These are phyloP conservation scores for Arthroderma sp. DNA, from an alignment of 2,329 filamentous ascomycete genomes.

Conservation along the genomic window DNA sequence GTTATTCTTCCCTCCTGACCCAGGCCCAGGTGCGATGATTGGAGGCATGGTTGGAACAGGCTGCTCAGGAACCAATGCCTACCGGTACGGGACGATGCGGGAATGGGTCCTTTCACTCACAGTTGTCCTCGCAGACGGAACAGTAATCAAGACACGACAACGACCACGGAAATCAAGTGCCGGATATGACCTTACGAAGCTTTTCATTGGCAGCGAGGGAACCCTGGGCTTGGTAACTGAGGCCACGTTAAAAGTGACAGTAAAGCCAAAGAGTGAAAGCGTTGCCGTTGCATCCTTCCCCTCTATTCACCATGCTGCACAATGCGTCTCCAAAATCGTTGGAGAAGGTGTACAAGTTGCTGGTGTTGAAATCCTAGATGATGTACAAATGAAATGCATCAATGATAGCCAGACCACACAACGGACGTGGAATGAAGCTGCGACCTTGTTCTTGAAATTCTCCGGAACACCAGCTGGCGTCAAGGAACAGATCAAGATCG, in stretches of 20 bases:
- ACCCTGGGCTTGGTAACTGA: slow-evolving; percentile 86
- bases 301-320: slow-evolving; percentile 55
- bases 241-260: slow-evolving; percentile 74
- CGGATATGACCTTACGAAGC: slow-evolving; percentile 78
- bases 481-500: slow-evolving; percentile 49
- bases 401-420: slow-evolving; percentile 38
- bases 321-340: slow-evolving; percentile 70
- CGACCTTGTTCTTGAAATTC: slow-evolving; percentile 67
- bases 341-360: slow-evolving; percentile 70
- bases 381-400: slow-evolving; percentile 70
- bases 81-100: slow-evolving; percentile 86
- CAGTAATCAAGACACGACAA: slow-evolving; percentile 77
- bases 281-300: slow-evolving; percentile 64
- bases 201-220: slow-evolving; percentile 84
- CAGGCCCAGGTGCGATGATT: slow-evolving; percentile 83
- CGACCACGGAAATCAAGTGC: slow-evolving; percentile 79
- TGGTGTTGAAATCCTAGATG: slow-evolving; percentile 85
- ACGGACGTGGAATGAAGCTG: slow-evolving; percentile 51
- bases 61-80: slow-evolving; percentile 67
- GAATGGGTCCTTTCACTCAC: slow-evolving; percentile 84
- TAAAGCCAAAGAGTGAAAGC: slow-evolving; percentile 63
- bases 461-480: slow-evolving; percentile 50
- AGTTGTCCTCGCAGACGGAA: slow-evolving; percentile 80
- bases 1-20: slow-evolving; percentile 85
- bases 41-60: slow-evolving; percentile 51